Conservation (phyloP, 2,329 filamentous ascomycete genomes). For the Fusarium protoensiforme region DNA sequence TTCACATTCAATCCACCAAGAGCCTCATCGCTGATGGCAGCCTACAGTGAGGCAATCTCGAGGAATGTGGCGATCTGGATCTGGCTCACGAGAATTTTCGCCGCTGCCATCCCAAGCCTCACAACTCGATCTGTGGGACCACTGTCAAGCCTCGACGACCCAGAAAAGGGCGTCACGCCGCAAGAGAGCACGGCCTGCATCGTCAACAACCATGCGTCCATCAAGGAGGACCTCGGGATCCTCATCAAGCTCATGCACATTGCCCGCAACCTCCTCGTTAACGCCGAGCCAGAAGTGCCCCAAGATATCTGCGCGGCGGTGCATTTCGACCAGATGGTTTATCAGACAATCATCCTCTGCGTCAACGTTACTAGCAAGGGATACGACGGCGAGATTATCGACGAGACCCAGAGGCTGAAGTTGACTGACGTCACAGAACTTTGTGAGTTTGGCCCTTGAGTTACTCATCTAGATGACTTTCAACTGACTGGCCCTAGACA, state of each 20-base stretch:
- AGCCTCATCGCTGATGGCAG: constrained; percentile 19
- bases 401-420: constrained; percentile 66
- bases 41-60: constrained; percentile 66
- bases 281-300: constrained; percentile 71
- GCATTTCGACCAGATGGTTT: constrained; percentile 73
- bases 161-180: constrained; percentile 67
- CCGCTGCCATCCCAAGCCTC: constrained; percentile 69
- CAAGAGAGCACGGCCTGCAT: constrained; percentile 72
- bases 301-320: constrained; percentile 74
- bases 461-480: not conserved
- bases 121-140: constrained; percentile 69
- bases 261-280: constrained; percentile 72
- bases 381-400: constrained; percentile 71
- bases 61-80: constrained; percentile 75
- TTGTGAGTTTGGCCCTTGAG: constrained; percentile 58
- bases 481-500: constrained; percentile 57
- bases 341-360: constrained; percentile 73
- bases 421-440: constrained; percentile 73
- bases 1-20: too few relatives aligned
- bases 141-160: constrained; percentile 63
- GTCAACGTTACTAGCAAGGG: constrained; percentile 76
- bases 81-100: constrained; percentile 71
- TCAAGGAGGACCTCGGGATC: constrained; percentile 71
- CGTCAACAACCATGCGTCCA: constrained; percentile 68
- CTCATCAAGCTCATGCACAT: constrained; percentile 76